Base-by-base conservation (phyloP, 1,284 basidiomycete species). In the Ganoderma resinaceum region DNA sequence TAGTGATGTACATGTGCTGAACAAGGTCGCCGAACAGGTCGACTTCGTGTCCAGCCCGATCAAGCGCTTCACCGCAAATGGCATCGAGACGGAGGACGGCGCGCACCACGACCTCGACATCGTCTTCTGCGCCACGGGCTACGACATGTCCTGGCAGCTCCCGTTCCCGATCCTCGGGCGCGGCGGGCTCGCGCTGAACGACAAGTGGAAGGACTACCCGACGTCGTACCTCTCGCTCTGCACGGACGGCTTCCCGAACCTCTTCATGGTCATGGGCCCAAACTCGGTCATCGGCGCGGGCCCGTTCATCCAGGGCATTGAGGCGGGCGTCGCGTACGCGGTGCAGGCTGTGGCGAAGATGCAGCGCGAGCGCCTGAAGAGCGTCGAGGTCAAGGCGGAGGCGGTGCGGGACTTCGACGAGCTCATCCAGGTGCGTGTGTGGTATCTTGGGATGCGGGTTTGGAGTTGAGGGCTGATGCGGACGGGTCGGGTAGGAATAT, bases 181-280 rank as follows among this genome's bases (percentile, higher is more conserved):
- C 42, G 77, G 81, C 31, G 86, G 87, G 7, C 68, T 82, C 9
- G 79, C 82, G 38, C 78, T 91, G 5, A 82, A 83, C 62, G 81
- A 86, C 5, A 83, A 84, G 66, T 87, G 85, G 76, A 78, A 77
- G 9, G 87, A 87, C 3, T 82, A 89, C 73, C 88, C 89, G 1
- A 74, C 77, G 16, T 85, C 87, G 14, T 91, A 91, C 75, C 80
- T 91, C 11, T 80, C 84, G 3, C 73, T 90, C 38, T 83, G 85
- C 40, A 82, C 85, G 20, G 86, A 89, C 64, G 86, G 85, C 3
- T 90, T 91, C 75, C 89, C 89, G 31, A 91, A 90, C 76, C 84
- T 84, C 82, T 89, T 89, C 80, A 82, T 84, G 68, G 74, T 81
- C 29, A 78, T 87, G 14, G 89, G 89, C 0, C 89, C 89, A 0